Conservation (phyloP, 805 yeast genomes). For the Zygosaccharomyces pseudorouxii region DNA sequence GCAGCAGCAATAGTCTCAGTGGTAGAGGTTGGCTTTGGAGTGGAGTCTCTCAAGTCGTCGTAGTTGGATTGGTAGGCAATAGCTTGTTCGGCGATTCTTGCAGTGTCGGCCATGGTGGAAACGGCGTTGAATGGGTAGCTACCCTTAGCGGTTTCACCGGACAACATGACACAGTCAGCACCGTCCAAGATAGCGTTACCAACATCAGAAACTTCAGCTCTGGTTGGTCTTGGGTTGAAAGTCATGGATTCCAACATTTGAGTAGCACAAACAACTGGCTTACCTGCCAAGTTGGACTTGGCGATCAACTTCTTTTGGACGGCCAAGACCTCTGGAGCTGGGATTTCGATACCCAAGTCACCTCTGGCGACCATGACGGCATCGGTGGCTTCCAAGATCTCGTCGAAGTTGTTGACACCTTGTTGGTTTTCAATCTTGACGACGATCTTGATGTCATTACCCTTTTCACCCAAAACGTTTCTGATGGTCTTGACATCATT, state of each 20-base stretch:
- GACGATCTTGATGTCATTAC: slow-evolving; percentile 92
- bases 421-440: slow-evolving; percentile 98
- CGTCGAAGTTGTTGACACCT: slow-evolving; percentile 99
- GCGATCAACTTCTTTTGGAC: slow-evolving; percentile 99
- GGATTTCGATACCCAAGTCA: slow-evolving; percentile 98
- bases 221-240: slow-evolving; percentile 98
- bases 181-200: slow-evolving; percentile 99
- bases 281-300: slow-evolving; percentile 98
- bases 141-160: slow-evolving; percentile 99
- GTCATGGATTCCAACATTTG: slow-evolving; percentile 99
- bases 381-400: slow-evolving; percentile 87
- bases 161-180: slow-evolving; percentile 99
- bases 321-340: slow-evolving; percentile 97
- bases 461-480: slow-evolving; percentile 93
- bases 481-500: slow-evolving; percentile 87
- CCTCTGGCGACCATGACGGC: slow-evolving; percentile 99
- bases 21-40: slow-evolving; percentile 85
- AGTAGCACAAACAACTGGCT: slow-evolving; percentile 99
- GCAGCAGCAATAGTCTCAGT: slow-evolving; percentile 97
- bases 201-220: slow-evolving; percentile 99
- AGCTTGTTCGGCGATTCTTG: slow-evolving; percentile 94
- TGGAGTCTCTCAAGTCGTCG: slow-evolving; percentile 82
- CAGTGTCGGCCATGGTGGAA: slow-evolving; percentile 97
- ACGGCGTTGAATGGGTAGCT: slow-evolving; percentile 97
- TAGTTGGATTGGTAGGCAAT: slow-evolving; percentile 80